Evolutionary conservation across 2,329 filamentous ascomycete species (phyloP), one percentile per base, ranked within the genome.

Genomic region (Stemphylium vesicarium): DNA sequence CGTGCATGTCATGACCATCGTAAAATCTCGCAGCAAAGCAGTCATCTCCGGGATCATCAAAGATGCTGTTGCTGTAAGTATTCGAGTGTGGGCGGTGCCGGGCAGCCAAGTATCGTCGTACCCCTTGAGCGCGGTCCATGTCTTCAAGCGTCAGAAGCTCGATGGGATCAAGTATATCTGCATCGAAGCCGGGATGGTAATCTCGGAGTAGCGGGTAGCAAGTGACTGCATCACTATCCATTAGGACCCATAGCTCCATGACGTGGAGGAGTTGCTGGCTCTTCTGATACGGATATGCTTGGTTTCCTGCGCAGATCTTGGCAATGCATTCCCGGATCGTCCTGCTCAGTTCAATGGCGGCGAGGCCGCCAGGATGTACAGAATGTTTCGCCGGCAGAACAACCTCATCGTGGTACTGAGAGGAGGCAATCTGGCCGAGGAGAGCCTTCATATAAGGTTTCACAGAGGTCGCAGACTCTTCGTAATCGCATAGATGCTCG

Each of bases 221-320:
- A 0, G 39, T 10, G 0, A 77, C 70, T 0, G 82, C 80, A n/a
- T 65, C 69, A 10, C 73, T 62, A 57, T 90, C 88, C 67, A 88
- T 79, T 1, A 68, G 62, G 3, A 82, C 66, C 87, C 86, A 90
- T 0, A 87, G 59, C 44, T 85, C 81, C 64, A 89, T 80, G 0
- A 85, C 38, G 7, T 74, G 78, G 1, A 90, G 75, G 0, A 88
- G 69, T 61, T 83, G 78, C 0, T 71, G 53, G 24, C 85, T 86
- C 59, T 79, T 81, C 20, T 82, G 78, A 4, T 62, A 59, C 54
- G 77, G 61, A 56, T 84, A 85, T 0, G 71, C 63, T 0, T 73
- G 59, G 0, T 66, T 58, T 2, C 78, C 73, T 1, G 58, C 45
- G 0, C 1, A 39, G 9, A 64, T 52, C 11, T 18, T 59, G 8